Evolutionary conservation across 2,329 filamentous ascomycete genomes (phyloP).

Genomic region (Fusarium sp.): DNA sequence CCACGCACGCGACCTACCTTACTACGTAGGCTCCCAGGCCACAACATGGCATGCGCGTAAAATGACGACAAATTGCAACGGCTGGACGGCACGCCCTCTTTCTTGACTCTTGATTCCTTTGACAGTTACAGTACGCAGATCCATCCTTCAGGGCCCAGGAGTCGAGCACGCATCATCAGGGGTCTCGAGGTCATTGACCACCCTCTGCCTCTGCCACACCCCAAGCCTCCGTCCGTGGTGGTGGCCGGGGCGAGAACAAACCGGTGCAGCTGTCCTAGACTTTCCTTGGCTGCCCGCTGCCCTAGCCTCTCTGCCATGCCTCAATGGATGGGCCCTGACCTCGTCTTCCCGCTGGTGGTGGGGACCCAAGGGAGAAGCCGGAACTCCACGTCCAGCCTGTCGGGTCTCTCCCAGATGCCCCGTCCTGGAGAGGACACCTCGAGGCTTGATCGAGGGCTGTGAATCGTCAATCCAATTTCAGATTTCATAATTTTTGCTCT

Average conservation of each 20-base stretch:
- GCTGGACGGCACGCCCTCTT: constrained; percentile 34
- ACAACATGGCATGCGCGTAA: constrained; percentile 33
- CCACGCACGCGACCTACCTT: constrained; percentile 30
- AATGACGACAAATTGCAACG: constrained; percentile 38
- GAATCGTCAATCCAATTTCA: constrained; percentile 30
- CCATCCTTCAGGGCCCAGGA: constrained; percentile 21
- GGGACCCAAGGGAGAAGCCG: constrained; percentile 48
- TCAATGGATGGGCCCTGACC: constrained; percentile 25
- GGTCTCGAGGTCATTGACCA: constrained; percentile 34
- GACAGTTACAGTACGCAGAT: constrained; percentile 9
- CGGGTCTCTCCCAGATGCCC: constrained; percentile 45
- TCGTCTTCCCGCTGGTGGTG: constrained; percentile 33
- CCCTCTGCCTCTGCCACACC: constrained; percentile 14
- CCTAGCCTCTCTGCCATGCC: constrained; percentile 11
- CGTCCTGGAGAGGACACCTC: constrained; percentile 25
- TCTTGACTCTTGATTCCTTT: neutral
- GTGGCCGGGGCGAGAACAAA: constrained; percentile 49
- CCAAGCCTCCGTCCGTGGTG: constrained; percentile 33
- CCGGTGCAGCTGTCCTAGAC: constrained; percentile 42
- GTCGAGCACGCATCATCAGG: constrained; percentile 16
- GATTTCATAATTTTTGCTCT: constrained; percentile 16
- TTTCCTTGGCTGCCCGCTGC: constrained; percentile 24
- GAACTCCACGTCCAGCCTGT: constrained; percentile 47
- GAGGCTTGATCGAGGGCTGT: constrained; percentile 22
- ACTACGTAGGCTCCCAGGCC: constrained; percentile 23